Evolutionary conservation across 192 early-diverging fungal species (phyloP).

Genomic region (Geranomyces variabilis): DNA sequence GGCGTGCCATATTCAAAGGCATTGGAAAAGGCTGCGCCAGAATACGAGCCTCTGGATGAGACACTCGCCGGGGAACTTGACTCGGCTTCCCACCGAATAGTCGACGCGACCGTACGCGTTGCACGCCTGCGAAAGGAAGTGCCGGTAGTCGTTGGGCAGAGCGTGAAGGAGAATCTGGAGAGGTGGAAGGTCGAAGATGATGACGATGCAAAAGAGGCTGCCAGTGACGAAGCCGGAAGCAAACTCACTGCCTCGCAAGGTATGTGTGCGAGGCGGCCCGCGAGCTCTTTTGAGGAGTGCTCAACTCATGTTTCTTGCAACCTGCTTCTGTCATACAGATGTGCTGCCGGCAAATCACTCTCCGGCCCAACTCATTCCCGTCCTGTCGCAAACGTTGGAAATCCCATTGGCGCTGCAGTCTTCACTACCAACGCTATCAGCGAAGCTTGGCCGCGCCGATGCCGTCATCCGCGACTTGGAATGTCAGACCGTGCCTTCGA

Average conservation of each 20-base stretch:
- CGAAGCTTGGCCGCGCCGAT: constrained; percentile 11
- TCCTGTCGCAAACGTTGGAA: background rate
- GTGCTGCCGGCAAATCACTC: background rate
- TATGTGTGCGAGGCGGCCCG: background rate
- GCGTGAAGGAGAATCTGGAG: constrained; percentile 38
- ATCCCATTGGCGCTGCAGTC: background rate
- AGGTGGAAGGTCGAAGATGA: background rate
- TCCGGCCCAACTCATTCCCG: constrained; percentile 9
- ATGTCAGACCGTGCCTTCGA: background rate
- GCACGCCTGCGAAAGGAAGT: constrained; percentile 81
- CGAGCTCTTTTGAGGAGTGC: no score
- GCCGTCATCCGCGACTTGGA: constrained; percentile 5
- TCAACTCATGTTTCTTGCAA: no score
- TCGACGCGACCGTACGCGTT: constrained; percentile 75
- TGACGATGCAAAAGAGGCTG: constrained; percentile 7
- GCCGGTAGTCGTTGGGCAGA: constrained; percentile 45
- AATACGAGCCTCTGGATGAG: constrained; percentile 28
- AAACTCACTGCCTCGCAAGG: background rate
- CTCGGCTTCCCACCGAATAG: constrained; percentile 60
- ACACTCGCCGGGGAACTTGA: constrained; percentile 17
- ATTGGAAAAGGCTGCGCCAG: constrained; percentile 19
- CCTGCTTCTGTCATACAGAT: background rate
- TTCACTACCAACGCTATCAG: constrained; percentile 11
- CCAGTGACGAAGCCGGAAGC: background rate
- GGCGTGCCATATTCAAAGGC: constrained; percentile 27